Percentiles rank a stretch among this genome's conserved stretches.
These are phyloP conservation scores for Candida krabiensis DNA, from an alignment of 805 yeast genomes.

Conservation along the genomic window DNA sequence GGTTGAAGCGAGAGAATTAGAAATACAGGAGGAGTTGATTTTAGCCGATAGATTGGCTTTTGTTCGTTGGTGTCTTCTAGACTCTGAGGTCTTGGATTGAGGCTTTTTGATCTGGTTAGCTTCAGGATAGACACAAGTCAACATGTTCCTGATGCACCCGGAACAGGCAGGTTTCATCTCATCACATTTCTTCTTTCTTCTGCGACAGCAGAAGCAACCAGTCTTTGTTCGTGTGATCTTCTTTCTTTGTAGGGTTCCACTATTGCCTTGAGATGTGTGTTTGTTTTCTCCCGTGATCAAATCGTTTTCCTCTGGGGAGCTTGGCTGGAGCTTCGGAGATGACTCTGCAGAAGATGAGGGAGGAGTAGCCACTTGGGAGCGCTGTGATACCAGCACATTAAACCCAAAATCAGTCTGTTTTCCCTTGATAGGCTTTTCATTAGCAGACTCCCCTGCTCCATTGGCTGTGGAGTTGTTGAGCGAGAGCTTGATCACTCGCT, in stretches of 20 bases:
- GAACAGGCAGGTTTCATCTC: slow-evolving; percentile 35
- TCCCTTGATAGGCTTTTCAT: neutral
- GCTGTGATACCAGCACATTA: neutral
- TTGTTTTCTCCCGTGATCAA: slow-evolving; percentile 1
- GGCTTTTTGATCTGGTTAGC: slow-evolving; percentile 19
- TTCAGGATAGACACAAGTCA: slow-evolving; percentile 36
- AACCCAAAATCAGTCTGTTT: neutral
- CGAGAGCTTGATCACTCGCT: slow-evolving; percentile 29
- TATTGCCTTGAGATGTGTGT: slow-evolving; percentile 1
- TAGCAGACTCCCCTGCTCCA: neutral
- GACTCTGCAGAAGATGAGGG: slow-evolving; percentile 23
- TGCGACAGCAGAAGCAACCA: slow-evolving; percentile 39
- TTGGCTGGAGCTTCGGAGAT: slow-evolving; percentile 18
- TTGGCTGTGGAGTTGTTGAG: slow-evolving; percentile 1
- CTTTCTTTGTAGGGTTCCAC: slow-evolving; percentile 13
- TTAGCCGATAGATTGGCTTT: too few species aligned
- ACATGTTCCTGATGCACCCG: slow-evolving; percentile 34
- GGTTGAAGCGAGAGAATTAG: too few species aligned
- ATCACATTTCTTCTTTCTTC: slow-evolving; percentile 40
- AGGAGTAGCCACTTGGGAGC: slow-evolving; percentile 16
- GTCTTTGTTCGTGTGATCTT: slow-evolving; percentile 38
- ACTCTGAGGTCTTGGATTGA: slow-evolving; percentile 6
- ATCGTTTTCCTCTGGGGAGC: neutral
- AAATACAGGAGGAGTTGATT: too few species aligned
- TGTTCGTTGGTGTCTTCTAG: slow-evolving; percentile 1